phyloP scores from a whole-genome alignment of 306 rosid species.

The barrel medic (Medicago truncatula) region MtrunA17r5.0-ANR NC_053049.1:41899501-41900000 shows the following conservation, averaged over 20 bases:
- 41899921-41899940: slow-evolving; percentile 75
- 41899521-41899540: slow-evolving; percentile 82
- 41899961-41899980: slow-evolving; percentile 64
- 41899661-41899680: background rate
- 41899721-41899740: background rate
- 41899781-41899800: background rate
- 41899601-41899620: slow-evolving; percentile 20
- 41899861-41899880: slow-evolving; percentile 67
- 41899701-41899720: background rate
- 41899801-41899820: background rate
- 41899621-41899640: slow-evolving; percentile 12
- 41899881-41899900: slow-evolving; percentile 82
- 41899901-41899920: slow-evolving; percentile 68
- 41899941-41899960: slow-evolving; percentile 72
- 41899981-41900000: slow-evolving; percentile 67
- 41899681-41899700: background rate
- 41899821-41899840: slow-evolving; percentile 34
- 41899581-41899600: slow-evolving; percentile 92
- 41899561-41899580: slow-evolving; percentile 80
- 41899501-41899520: slow-evolving; percentile 70
- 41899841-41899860: slow-evolving; percentile 91
- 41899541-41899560: slow-evolving; percentile 73
- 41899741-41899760: background rate
- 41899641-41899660: background rate
- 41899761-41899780: background rate